Evolutionary conservation across 2,329 filamentous ascomycete genomes (phyloP), one percentile per base, ranked within the genome.

Genomic region (Conoideocrella luteorostrata): DNA sequence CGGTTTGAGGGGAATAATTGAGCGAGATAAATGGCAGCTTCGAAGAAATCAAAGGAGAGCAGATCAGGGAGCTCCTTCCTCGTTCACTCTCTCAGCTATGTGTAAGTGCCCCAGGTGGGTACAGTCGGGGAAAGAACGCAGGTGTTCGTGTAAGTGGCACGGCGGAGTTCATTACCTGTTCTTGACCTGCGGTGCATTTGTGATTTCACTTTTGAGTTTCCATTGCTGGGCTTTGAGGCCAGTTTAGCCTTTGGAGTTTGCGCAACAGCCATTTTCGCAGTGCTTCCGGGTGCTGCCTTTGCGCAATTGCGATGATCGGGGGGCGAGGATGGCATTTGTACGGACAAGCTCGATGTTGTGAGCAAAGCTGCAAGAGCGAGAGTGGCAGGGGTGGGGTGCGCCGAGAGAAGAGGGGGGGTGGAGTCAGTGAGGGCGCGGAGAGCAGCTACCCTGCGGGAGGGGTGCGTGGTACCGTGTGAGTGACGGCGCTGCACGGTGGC

Each of bases 131-230:
- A n/a, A n/a, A n/a, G n/a, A n/a, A n/a, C n/a, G n/a, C n/a, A n/a
- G n/a, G n/a, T n/a, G n/a, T n/a, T 10, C 10, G 33, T 33, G 43
- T 38, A 55, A 45, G 47, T 24, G 39, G 44, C 26, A 24, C 21
- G 18, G 24, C 24, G 24, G 32, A 7, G 9, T 4, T 20, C 26
- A 20, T 44, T 43, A 95, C 90, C 90, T 80, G 89, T 94, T 69
- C 91, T 82, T 67, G 91, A 96, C 60, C 91, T 81, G 65, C 89
- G 83, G 68, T 96, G 91, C 82, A 93, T 89, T 73, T 95, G 91
- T 58, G 81, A 70, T 68, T 86, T 84, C 60, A 78, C 71, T 69
- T 86, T 88, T 51, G 78, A 64, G 58, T 72, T 70, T 55, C 69
- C 69, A 66, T 70, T 71, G 61, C 55, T 66, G 50, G 70, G 63